Evolutionary conservation across 1,284 basidiomycete species (phyloP).

Genomic region (Tremellales sp.): DNA sequence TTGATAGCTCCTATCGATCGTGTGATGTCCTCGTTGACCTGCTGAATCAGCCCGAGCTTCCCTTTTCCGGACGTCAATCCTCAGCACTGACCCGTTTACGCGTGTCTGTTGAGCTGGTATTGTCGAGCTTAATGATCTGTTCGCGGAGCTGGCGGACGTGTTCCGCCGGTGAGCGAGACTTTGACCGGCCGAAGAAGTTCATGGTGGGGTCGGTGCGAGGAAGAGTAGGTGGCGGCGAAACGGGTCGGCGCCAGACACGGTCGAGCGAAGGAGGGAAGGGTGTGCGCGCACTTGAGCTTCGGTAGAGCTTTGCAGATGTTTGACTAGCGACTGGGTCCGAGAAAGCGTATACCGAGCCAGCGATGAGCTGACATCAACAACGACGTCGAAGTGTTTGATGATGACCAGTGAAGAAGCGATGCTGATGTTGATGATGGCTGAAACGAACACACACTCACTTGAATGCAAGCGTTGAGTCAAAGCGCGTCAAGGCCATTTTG

Average conservation of each 20-base stretch:
- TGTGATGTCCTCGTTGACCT: conserved; percentile 40
- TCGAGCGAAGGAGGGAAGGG: too few relatives aligned
- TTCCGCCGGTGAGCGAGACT: conserved; percentile 77
- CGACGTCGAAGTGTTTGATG: neutral
- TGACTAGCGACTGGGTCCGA: too few relatives aligned
- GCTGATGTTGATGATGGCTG: neutral
- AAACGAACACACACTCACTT: too few relatives aligned
- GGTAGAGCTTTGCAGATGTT: too few relatives aligned
- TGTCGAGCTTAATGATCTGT: conserved; percentile 69
- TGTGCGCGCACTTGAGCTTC: too few relatives aligned
- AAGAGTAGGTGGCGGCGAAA: neutral
- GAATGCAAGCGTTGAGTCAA: neutral
- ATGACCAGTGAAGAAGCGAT: too few relatives aligned
- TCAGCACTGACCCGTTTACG: conserved; percentile 64
- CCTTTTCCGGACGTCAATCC: neutral
- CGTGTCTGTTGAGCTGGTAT: conserved; percentile 62
- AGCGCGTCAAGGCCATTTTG: neutral
- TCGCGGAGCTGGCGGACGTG: conserved; percentile 75
- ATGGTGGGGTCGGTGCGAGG: conserved; percentile 53
- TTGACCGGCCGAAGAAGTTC: conserved; percentile 90
- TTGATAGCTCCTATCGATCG: conserved; percentile 31
- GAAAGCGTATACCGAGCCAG: neutral
- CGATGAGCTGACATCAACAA: too few relatives aligned
- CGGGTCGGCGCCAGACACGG: neutral
- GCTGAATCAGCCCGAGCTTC: neutral